A percentile compares a stretch with the other conserved stretches of the same genome.
These are phyloP conservation scores for Starmera stellimalicola DNA, from an alignment of 1,139 yeast genomes.

Conservation along the genomic window DNA sequence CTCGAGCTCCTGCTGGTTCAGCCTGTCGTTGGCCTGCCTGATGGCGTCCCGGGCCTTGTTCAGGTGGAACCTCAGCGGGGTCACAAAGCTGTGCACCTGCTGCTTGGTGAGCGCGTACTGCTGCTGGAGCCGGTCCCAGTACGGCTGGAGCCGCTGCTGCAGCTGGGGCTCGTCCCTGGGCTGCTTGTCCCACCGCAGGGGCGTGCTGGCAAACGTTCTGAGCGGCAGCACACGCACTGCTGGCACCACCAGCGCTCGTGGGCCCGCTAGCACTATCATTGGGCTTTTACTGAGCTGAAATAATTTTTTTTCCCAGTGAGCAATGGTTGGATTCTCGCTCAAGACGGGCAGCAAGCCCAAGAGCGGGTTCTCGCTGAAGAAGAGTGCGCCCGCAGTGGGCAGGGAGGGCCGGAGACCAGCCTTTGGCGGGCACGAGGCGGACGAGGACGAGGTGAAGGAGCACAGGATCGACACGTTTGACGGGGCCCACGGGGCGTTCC, in stretches of 20 bases:
- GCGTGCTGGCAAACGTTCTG: too few species aligned
- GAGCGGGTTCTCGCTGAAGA: conserved; percentile 16
- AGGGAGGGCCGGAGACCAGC: conserved; percentile 6
- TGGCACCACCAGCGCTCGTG: too few species aligned
- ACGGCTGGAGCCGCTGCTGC: conserved; percentile 13
- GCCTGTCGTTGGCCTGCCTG: conserved; percentile 25
- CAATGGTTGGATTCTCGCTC: conserved; percentile 20
- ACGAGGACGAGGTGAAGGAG: conserved; percentile 17
- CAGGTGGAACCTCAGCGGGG: conserved; percentile 17
- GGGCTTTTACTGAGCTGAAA: too few species aligned
- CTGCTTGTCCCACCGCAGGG: too few species aligned
- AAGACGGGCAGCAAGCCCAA: conserved; percentile 6
- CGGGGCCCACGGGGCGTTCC: conserved; percentile 12
- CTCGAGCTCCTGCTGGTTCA: conserved; percentile 25
- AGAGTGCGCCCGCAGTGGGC: conserved; percentile 4
- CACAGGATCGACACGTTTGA: conserved; percentile 21
- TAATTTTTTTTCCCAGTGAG: too few species aligned
- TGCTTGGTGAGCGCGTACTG: conserved; percentile 9
- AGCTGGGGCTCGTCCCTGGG: too few species aligned
- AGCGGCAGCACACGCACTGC: too few species aligned
- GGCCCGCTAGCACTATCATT: too few species aligned
- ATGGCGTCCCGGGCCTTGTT: conserved; percentile 25
- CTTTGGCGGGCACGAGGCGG: conserved; percentile 22
- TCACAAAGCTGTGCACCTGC: conserved; percentile 7
- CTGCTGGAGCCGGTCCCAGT: conserved; percentile 10